Conservation (phyloP, 2,329 filamentous ascomycete genomes). For the Cladosporium colombiae region DNA sequence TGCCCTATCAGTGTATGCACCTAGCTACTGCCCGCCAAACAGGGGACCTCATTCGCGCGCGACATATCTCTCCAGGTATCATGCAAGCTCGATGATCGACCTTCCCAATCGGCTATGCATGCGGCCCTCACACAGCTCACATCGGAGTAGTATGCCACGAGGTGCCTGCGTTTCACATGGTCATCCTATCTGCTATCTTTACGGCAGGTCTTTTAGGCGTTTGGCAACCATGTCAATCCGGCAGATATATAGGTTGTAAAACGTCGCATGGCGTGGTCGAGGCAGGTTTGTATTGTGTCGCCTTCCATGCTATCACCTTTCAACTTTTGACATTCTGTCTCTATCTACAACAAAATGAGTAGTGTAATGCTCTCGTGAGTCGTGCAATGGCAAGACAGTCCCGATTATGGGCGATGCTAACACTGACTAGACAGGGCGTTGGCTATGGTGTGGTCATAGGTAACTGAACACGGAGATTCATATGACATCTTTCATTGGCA, state of each 20-base stretch:
- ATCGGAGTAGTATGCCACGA: neutral
- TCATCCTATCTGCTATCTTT: slow-evolving; percentile 16
- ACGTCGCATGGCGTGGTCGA: no score
- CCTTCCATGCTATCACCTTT: neutral
- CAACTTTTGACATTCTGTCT: neutral
- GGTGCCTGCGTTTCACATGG: neutral
- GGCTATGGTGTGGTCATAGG: slow-evolving; percentile 75
- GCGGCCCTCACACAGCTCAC: neutral
- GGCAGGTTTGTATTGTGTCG: neutral
- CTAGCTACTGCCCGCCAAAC: slow-evolving; percentile 2
- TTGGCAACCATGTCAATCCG: neutral
- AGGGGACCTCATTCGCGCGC: slow-evolving; percentile 11
- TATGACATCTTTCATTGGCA: no score
- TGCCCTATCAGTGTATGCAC: slow-evolving; percentile 15
- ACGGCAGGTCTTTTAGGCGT: neutral
- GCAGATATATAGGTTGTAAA: neutral
- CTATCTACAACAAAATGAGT: neutral
- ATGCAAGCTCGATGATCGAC: neutral
- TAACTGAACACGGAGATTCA: no score
- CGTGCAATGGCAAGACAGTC: neutral
- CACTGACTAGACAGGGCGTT: slow-evolving; percentile 34
- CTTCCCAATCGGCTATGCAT: slow-evolving; percentile 4
- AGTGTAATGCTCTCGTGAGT: slow-evolving; percentile 9
- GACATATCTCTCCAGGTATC: neutral
- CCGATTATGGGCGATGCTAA: neutral